Percentiles rank a stretch among this genome's conserved stretches.
phyloP scores from a whole-genome alignment of 1,139 yeast species.

The Groenewaldozyma auringiensis region DNA sequence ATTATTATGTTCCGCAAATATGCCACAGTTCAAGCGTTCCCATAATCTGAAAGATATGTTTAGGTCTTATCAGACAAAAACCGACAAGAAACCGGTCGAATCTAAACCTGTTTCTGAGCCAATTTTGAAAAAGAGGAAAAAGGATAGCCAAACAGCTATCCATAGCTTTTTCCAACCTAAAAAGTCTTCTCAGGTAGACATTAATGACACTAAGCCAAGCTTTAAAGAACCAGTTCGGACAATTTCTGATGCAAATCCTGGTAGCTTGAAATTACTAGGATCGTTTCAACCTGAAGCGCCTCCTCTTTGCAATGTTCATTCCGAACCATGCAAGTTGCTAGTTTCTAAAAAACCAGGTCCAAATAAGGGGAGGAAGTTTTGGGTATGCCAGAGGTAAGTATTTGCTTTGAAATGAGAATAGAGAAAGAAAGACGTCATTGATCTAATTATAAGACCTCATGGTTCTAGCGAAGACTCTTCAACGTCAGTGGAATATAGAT shows the following conservation, averaged over 20 bases:
- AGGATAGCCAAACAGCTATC: neutral
- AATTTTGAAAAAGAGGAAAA: too few species aligned
- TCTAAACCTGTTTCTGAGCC: neutral
- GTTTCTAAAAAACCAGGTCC: slow-evolving; percentile 30
- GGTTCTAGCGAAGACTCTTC: slow-evolving; percentile 23
- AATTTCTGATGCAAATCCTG: too few species aligned
- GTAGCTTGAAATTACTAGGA: too few species aligned
- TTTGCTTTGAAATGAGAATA: neutral
- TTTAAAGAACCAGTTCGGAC: too few species aligned
- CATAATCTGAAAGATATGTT: slow-evolving; percentile 12
- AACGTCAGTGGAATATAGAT: slow-evolving; percentile 21
- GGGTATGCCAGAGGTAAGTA: slow-evolving; percentile 32
- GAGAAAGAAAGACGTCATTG: neutral
- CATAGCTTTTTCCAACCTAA: neutral
- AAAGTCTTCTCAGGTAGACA: too few species aligned
- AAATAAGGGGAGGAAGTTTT: slow-evolving; percentile 34
- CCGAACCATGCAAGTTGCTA: slow-evolving; percentile 30
- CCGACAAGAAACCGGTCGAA: neutral
- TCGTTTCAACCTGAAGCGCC: slow-evolving; percentile 17
- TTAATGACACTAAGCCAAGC: too few species aligned
- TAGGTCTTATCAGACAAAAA: neutral
- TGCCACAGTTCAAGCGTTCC: slow-evolving; percentile 11
- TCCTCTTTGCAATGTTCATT: slow-evolving; percentile 28
- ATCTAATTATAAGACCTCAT: slow-evolving; percentile 21
- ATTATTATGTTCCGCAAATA: slow-evolving; percentile 11